Conservation (phyloP, 2,329 filamentous ascomycete genomes). For the Hortaea werneckii region DNA sequence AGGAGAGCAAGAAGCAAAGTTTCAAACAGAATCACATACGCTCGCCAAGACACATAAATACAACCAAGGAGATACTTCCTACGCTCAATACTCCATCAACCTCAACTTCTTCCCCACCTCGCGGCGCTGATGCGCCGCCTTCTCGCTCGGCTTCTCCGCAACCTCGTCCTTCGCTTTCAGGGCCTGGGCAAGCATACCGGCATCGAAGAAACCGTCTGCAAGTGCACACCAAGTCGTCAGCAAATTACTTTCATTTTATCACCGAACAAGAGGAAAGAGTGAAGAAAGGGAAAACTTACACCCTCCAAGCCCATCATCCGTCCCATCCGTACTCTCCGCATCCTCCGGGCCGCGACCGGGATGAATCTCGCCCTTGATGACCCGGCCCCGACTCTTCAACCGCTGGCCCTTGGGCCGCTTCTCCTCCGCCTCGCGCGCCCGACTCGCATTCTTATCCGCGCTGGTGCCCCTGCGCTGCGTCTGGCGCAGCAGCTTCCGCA, state of each 20-base stretch:
- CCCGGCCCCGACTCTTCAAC: constrained; percentile 61
- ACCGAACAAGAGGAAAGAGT: constrained; percentile 3
- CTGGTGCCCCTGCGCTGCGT: constrained; percentile 47
- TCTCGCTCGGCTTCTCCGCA: constrained; percentile 40
- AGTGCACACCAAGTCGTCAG: neutral
- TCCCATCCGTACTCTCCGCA: constrained; percentile 62
- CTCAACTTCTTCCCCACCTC: constrained; percentile 67
- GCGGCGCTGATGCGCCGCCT: constrained; percentile 48
- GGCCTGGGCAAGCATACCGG: constrained; percentile 84
- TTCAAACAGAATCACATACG: no score
- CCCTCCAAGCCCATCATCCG: constrained; percentile 84
- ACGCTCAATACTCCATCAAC: constrained; percentile 42
- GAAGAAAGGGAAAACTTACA: constrained; percentile 56
- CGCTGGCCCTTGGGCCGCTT: constrained; percentile 33
- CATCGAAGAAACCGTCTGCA: constrained; percentile 92
- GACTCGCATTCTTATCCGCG: constrained; percentile 43
- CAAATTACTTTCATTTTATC: neutral
- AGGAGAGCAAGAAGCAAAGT: no score
- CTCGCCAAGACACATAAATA: no score
- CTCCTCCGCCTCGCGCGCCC: constrained; percentile 54
- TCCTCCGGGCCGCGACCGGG: constrained; percentile 50
- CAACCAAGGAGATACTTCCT: no score
- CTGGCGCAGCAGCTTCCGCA: constrained; percentile 70
- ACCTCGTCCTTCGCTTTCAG: constrained; percentile 59
- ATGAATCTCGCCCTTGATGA: constrained; percentile 46